Evolutionary conservation across 371 early-diverging fungal genomes (phyloP).

Genomic region (Syncephalastrum racemosum): DNA sequence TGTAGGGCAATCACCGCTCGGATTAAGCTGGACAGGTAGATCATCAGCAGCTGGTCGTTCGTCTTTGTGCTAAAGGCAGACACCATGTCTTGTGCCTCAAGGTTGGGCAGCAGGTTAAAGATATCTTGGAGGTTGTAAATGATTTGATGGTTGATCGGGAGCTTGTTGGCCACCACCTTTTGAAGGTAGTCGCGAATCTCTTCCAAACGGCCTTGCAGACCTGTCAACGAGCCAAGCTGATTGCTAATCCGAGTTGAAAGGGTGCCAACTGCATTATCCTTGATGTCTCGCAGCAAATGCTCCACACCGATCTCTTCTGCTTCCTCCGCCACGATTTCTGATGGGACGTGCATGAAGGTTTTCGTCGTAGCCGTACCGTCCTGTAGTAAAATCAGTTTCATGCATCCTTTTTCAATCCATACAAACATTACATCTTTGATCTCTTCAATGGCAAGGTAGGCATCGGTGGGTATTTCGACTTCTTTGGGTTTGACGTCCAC

Average conservation of each 20-base stretch:
- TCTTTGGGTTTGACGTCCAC: slow-evolving; percentile 94
- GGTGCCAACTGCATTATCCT: slow-evolving; percentile 94
- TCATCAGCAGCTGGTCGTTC: slow-evolving; percentile 93
- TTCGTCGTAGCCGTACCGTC: slow-evolving; percentile 94
- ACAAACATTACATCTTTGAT: slow-evolving; percentile 76
- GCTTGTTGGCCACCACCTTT: slow-evolving; percentile 81
- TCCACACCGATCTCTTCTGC: slow-evolving; percentile 99
- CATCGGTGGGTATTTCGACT: slow-evolving; percentile 93
- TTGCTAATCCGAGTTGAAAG: slow-evolving; percentile 85
- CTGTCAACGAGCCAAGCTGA: slow-evolving; percentile 88
- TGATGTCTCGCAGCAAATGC: slow-evolving; percentile 98
- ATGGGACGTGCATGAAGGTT: slow-evolving; percentile 95
- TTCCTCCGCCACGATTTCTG: slow-evolving; percentile 98
- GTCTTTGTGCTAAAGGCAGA: slow-evolving; percentile 87
- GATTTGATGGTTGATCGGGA: slow-evolving; percentile 95
- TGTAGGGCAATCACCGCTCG: slow-evolving; percentile 95
- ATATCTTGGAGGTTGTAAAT: slow-evolving; percentile 96
- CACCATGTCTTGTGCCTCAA: slow-evolving; percentile 71
- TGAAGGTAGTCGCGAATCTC: slow-evolving; percentile 86
- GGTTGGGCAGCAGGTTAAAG: slow-evolving; percentile 92
- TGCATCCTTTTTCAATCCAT: slow-evolving; percentile 7
- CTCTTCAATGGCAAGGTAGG: slow-evolving; percentile 94
- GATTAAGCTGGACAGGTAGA: slow-evolving; percentile 88
- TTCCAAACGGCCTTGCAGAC: slow-evolving; percentile 79
- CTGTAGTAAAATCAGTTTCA: slow-evolving; percentile 41